These are phyloP conservation scores for Otatea glauca DNA, from an alignment of 176 grass and related monocot genomes.

Conservation along the genomic window DNA sequence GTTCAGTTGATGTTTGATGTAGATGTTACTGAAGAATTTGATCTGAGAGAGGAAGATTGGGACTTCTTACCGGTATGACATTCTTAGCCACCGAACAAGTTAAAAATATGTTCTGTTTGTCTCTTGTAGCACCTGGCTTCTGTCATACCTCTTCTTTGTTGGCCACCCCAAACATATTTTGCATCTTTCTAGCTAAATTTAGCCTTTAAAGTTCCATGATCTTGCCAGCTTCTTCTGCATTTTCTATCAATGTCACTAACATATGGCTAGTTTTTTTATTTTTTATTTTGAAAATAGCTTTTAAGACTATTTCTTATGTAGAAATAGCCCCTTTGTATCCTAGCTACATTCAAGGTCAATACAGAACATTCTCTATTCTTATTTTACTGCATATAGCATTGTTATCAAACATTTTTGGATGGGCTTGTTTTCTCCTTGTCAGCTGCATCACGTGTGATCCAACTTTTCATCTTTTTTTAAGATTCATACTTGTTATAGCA, in stretches of 20 bases:
- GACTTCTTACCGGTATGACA: slow-evolving; percentile 65
- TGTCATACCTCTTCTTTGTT: slow-evolving; percentile 16
- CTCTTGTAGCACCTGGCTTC: slow-evolving; percentile 1
- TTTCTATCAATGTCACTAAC: slow-evolving; percentile 7
- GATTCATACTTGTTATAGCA: not conserved
- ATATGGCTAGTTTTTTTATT: not conserved
- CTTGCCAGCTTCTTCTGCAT: not conserved
- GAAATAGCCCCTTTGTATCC: slow-evolving; percentile 16
- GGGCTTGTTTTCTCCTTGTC: not conserved
- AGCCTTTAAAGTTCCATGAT: slow-evolving; percentile 23
- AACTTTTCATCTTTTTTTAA: not conserved
- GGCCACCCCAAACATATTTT: not conserved
- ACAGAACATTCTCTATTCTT: not conserved
- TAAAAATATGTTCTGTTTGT: not conserved
- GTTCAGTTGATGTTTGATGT: slow-evolving; percentile 76
- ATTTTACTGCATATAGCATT: slow-evolving; percentile 1
- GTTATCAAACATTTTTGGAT: slow-evolving; percentile 16
- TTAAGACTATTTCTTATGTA: not conserved
- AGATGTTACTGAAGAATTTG: slow-evolving; percentile 57
- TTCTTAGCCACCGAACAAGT: slow-evolving; percentile 18
- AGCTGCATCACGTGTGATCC: slow-evolving; percentile 1
- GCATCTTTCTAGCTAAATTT: not conserved
- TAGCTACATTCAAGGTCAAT: slow-evolving; percentile 2
- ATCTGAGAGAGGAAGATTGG: slow-evolving; percentile 82
- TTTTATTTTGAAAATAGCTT: not conserved